Conservation (phyloP, 2,329 filamentous ascomycete genomes). For the Venturia carpophila region DNA sequence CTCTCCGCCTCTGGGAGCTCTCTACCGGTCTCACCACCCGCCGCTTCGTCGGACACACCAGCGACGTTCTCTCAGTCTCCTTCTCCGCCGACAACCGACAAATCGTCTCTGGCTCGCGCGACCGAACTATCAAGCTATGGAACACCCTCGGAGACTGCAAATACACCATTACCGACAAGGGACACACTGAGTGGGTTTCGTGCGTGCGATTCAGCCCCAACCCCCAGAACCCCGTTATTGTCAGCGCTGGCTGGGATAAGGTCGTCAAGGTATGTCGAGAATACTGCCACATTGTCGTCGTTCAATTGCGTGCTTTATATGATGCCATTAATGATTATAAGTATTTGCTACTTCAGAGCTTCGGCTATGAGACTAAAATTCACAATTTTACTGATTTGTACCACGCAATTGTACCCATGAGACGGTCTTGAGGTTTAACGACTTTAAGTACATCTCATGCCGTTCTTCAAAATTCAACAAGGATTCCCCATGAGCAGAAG, state of each 20-base stretch:
- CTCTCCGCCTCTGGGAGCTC: conserved; percentile 98
- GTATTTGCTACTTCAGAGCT: conserved; percentile 99
- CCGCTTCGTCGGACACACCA: conserved; percentile 98
- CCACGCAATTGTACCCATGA: conserved; percentile 20
- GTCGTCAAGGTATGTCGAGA: conserved; percentile 85
- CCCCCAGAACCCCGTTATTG: conserved; percentile 99
- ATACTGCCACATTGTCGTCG: conserved; percentile 17
- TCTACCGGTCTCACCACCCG: conserved; percentile 94
- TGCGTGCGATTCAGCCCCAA: conserved; percentile 99
- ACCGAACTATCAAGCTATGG: conserved; percentile 99
- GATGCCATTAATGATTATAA: conserved; percentile 77
- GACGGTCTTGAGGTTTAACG: background rate
- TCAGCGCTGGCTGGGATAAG: conserved; percentile 98
- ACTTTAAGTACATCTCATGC: background rate
- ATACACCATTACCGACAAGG: conserved; percentile 99
- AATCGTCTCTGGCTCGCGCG: conserved; percentile 97
- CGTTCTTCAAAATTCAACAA: background rate
- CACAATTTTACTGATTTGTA: conserved; percentile 72
- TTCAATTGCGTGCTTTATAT: conserved; percentile 46
- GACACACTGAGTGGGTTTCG: conserved; percentile 99
- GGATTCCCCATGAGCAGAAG: background rate
- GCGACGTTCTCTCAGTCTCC: conserved; percentile 98
- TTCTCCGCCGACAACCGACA: conserved; percentile 99
- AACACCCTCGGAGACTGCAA: conserved; percentile 99
- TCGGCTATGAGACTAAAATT: conserved; percentile 95